Conservation (phyloP, 352 stramenopile genomes). For the Globisporangium sylvaticum region DNA sequence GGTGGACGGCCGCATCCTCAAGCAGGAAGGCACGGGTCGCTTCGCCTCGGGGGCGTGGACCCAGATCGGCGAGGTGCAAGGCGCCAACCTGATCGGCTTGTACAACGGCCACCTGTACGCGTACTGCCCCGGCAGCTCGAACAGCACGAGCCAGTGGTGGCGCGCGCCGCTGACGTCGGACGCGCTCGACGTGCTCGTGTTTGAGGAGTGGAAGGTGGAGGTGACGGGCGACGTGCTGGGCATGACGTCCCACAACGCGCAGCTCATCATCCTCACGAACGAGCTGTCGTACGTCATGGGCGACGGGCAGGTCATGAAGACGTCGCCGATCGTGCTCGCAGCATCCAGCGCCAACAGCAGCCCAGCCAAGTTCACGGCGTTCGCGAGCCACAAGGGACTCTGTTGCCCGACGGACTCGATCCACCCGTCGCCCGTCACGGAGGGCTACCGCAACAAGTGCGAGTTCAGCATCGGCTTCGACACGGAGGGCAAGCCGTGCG, state of each 20-base stretch:
- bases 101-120: conserved; percentile 76
- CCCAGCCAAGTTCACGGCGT: conserved; percentile 34
- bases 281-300: conserved; percentile 41
- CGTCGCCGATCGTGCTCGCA: conserved; percentile 25
- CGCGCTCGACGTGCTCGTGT: conserved; percentile 47
- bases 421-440: conserved; percentile 69
- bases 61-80: conserved; percentile 38
- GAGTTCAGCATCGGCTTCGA: conserved; percentile 95
- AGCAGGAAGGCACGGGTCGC: conserved; percentile 56
- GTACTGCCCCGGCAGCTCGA: conserved; percentile 15
- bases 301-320: conserved; percentile 32
- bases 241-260: conserved; percentile 73
- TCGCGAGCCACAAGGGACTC: conserved; percentile 79
- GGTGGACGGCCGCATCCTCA: conserved; percentile 50
- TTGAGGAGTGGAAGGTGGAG: conserved; percentile 30
- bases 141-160: conserved; percentile 30
- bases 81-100: conserved; percentile 47
- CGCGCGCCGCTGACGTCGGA: conserved; percentile 43
- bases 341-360: background rate
- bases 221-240: conserved; percentile 30
- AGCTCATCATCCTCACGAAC: conserved; percentile 59
- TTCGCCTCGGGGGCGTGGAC: conserved; percentile 67
- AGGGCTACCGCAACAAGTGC: conserved; percentile 97
- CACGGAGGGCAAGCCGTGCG: conserved; percentile 60
- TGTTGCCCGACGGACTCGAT: conserved; percentile 88